Conservation (phyloP, 2,329 filamentous ascomycete species). For the Alternaria viburni region DNA sequence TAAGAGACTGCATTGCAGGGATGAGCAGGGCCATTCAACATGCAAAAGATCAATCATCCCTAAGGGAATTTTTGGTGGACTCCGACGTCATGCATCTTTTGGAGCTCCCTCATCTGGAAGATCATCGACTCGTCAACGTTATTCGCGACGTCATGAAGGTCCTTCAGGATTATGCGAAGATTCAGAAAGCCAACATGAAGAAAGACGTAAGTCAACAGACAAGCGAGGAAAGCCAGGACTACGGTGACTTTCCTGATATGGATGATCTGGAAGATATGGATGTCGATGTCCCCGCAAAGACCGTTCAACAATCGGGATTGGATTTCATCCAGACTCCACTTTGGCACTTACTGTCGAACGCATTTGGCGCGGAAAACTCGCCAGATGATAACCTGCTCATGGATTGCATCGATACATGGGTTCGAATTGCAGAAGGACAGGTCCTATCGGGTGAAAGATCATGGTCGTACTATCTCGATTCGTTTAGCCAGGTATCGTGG, state of each 20-base stretch:
- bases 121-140: slow-evolving; percentile 52
- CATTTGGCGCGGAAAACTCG: slow-evolving; percentile 64
- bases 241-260: slow-evolving; percentile 64
- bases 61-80: slow-evolving; percentile 53
- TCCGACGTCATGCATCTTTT: slow-evolving; percentile 56
- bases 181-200: slow-evolving; percentile 15
- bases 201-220: slow-evolving; percentile 40
- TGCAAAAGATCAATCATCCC: slow-evolving; percentile 49
- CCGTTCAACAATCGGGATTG: slow-evolving; percentile 27
- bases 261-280: slow-evolving; percentile 53
- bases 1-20: slow-evolving; percentile 60
- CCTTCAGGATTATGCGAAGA: slow-evolving; percentile 49
- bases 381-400: slow-evolving; percentile 61
- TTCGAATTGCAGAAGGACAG: slow-evolving; percentile 54
- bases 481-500: slow-evolving; percentile 61
- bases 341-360: slow-evolving; percentile 63
- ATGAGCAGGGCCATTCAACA: slow-evolving; percentile 57
- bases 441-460: slow-evolving; percentile 54
- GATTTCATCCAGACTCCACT: slow-evolving; percentile 57
- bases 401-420: slow-evolving; percentile 63
- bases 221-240: slow-evolving; percentile 69
- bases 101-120: slow-evolving; percentile 59
- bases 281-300: neutral
- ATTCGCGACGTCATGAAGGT: slow-evolving; percentile 59
- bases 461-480: slow-evolving; percentile 64